phyloP scores from a whole-genome alignment of 1,139 yeast species.

The Dujonia santamariae region DNA sequence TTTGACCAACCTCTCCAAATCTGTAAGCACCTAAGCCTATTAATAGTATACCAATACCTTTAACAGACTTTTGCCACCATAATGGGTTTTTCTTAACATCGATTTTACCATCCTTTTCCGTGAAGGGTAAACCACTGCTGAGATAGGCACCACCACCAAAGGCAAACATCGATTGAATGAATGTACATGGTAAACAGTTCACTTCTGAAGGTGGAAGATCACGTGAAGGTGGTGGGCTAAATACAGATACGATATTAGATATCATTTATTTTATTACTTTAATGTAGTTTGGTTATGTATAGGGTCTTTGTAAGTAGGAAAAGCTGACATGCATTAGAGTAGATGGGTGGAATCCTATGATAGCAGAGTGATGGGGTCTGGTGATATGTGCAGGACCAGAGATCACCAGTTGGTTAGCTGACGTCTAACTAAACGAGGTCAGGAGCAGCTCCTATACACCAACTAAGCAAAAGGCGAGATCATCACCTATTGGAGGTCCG shows the following conservation, averaged over 20 bases:
- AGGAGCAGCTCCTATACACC: no score
- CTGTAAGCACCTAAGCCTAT: constrained; percentile 39
- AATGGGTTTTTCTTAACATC: constrained; percentile 35
- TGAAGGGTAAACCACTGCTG: constrained; percentile 26
- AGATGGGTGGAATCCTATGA: no score
- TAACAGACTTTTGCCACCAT: constrained; percentile 41
- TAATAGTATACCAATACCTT: constrained; percentile 30
- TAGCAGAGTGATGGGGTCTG: no score
- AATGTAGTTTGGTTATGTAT: no score
- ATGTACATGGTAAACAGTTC: constrained; percentile 40
- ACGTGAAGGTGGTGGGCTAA: constrained; percentile 36
- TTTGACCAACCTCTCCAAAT: constrained; percentile 26
- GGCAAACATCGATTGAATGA: constrained; percentile 34
- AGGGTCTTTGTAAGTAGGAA: no score
- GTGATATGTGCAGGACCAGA: no score
- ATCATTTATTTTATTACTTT: constrained; percentile 11
- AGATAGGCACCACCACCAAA: constrained; percentile 37
- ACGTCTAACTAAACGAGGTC: no score
- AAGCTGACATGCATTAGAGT: no score
- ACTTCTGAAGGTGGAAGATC: constrained; percentile 20
- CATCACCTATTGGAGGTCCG: no score
- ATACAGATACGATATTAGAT: constrained; percentile 38
- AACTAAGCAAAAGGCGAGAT: no score
- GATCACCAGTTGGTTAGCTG: no score
- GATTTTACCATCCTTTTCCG: constrained; percentile 25